Conservation (phyloP, 495 filamentous ascomycete species). For the Paragyromitra xinjiangensis region DNA sequence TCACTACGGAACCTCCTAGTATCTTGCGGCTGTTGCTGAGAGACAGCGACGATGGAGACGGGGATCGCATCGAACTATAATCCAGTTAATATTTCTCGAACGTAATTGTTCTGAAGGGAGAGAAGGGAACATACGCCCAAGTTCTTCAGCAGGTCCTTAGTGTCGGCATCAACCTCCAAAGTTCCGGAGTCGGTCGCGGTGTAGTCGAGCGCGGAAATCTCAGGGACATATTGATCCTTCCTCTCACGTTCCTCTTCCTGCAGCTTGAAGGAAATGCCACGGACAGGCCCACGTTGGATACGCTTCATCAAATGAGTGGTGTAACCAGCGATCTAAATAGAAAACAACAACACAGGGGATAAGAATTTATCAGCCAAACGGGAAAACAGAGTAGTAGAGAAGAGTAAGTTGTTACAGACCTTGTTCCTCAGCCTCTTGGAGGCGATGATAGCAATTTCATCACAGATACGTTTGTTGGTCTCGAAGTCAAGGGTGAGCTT, state of each 20-base stretch:
- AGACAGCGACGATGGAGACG: slow-evolving; percentile 89
- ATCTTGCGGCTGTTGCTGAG: slow-evolving; percentile 76
- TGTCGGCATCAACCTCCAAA: slow-evolving; percentile 94
- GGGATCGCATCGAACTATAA: slow-evolving; percentile 93
- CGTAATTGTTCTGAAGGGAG: neutral
- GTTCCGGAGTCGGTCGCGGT: slow-evolving; percentile 88
- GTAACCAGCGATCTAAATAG: slow-evolving; percentile 89
- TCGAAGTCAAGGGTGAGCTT: slow-evolving; percentile 99
- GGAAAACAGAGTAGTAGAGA: neutral
- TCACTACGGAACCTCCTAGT: slow-evolving; percentile 56
- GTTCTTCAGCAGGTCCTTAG: slow-evolving; percentile 97
- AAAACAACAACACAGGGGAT: neutral
- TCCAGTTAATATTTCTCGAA: slow-evolving; percentile 5
- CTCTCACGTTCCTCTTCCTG: slow-evolving; percentile 99
- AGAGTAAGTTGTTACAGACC: slow-evolving; percentile 63
- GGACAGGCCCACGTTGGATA: slow-evolving; percentile 98
- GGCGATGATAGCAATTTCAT: slow-evolving; percentile 99
- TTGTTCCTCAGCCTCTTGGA: slow-evolving; percentile 98
- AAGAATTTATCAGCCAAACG: slow-evolving; percentile 22
- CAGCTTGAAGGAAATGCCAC: slow-evolving; percentile 99
- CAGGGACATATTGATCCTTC: slow-evolving; percentile 99
- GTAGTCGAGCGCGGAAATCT: slow-evolving; percentile 98
- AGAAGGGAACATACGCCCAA: slow-evolving; percentile 79
- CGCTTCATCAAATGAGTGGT: slow-evolving; percentile 98
- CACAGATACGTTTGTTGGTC: slow-evolving; percentile 99